Evolutionary conservation across 2,329 filamentous ascomycete species (phyloP).

Genomic region (Xylariaceae sp.): DNA sequence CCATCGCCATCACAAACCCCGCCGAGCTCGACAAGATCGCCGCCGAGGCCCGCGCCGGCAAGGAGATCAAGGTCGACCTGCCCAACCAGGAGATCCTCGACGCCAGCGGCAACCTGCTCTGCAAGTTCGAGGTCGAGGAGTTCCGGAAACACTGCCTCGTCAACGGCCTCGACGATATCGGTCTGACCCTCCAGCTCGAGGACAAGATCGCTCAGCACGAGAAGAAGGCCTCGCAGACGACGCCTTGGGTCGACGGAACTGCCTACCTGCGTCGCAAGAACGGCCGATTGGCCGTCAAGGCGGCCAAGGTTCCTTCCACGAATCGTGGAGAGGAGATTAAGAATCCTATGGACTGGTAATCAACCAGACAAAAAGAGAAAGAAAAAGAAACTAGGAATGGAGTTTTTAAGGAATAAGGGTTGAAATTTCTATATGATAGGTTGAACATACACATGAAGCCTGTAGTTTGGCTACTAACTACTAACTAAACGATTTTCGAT

Average conservation of each 20-base stretch:
- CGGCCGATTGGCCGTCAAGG: slow-evolving; percentile 53
- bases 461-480: too few relatives aligned
- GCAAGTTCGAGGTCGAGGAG: slow-evolving; percentile 79
- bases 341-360: slow-evolving; percentile 85
- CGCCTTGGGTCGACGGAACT: slow-evolving; percentile 86
- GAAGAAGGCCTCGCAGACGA: slow-evolving; percentile 66
- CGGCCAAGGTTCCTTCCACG: slow-evolving; percentile 73
- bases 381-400: not conserved
- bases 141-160: slow-evolving; percentile 92
- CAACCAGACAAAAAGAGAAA: not conserved
- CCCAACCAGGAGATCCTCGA: slow-evolving; percentile 78
- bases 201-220: slow-evolving; percentile 85
- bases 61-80: slow-evolving; percentile 85
- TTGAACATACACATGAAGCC: too few relatives aligned
- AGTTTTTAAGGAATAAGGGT: not conserved
- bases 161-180: slow-evolving; percentile 94
- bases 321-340: slow-evolving; percentile 79
- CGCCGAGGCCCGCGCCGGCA: slow-evolving; percentile 69
- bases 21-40: slow-evolving; percentile 64
- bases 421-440: not conserved
- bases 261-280: slow-evolving; percentile 66
- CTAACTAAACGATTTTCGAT: too few relatives aligned
- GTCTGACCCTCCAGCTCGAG: slow-evolving; percentile 86
- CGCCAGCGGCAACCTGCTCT: slow-evolving; percentile 65
- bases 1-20: slow-evolving; percentile 67